Evolutionary conservation across 495 filamentous ascomycete species (phyloP).

Genomic region (Aspergillus baeticus): DNA sequence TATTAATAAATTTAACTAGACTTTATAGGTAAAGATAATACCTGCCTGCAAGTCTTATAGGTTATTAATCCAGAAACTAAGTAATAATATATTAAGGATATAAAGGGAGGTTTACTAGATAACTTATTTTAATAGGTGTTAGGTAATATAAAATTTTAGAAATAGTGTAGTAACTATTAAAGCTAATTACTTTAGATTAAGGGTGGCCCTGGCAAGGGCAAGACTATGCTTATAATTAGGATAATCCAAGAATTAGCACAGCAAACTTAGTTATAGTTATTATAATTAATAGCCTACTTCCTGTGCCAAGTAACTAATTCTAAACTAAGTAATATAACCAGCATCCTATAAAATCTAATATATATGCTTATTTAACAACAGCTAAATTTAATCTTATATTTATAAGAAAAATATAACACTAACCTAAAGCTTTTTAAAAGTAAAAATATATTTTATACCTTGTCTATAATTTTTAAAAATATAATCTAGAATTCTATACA

Average conservation of each 20-base stretch:
- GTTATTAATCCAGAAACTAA: neutral
- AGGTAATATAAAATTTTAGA: slow-evolving; percentile 27
- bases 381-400: neutral
- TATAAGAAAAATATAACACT: neutral
- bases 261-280: neutral
- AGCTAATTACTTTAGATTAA: slow-evolving; percentile 46
- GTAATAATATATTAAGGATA: slow-evolving; percentile 28
- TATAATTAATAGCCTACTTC: neutral
- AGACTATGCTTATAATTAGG: slow-evolving; percentile 47
- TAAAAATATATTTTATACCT: neutral
- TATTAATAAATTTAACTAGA: neutral
- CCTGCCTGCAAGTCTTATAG: slow-evolving; percentile 2
- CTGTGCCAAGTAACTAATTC: slow-evolving; percentile 3
- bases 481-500: neutral
- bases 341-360: neutral
- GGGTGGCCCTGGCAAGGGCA: slow-evolving; percentile 46
- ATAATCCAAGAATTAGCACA: slow-evolving; percentile 30
- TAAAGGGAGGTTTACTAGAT: slow-evolving; percentile 36
- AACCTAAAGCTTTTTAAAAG: neutral
- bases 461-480: neutral
- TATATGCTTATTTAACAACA: neutral
- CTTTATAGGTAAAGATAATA: slow-evolving; percentile 9
- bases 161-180: slow-evolving; percentile 28
- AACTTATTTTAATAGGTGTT: slow-evolving; percentile 42
- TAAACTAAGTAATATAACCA: neutral